Conservation (phyloP, 2,329 filamentous ascomycete species). For the Alternaria angustiovoidea region DNA sequence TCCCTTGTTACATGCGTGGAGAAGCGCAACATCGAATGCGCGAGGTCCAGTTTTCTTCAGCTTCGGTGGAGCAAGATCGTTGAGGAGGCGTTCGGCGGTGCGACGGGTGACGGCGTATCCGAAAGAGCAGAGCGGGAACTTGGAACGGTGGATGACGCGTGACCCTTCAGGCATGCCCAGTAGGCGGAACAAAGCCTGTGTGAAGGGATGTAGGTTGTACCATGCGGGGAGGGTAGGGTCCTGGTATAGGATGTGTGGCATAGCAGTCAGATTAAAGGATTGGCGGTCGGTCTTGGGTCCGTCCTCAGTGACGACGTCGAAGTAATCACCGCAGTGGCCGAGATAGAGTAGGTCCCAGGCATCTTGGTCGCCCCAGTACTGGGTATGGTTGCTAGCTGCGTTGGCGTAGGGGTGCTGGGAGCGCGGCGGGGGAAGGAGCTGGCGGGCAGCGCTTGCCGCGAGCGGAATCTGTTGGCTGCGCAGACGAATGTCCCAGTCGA, state of each 20-base stretch:
- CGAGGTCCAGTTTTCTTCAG: slow-evolving; percentile 37
- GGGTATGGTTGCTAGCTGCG: slow-evolving; percentile 33
- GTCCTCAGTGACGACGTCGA: slow-evolving; percentile 43
- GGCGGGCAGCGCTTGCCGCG: slow-evolving; percentile 52
- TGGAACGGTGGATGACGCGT: slow-evolving; percentile 52
- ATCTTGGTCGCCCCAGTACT: slow-evolving; percentile 52
- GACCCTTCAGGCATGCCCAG: slow-evolving; percentile 48
- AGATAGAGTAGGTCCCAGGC: slow-evolving; percentile 56
- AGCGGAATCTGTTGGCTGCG: slow-evolving; percentile 54
- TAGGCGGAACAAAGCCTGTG: slow-evolving; percentile 46
- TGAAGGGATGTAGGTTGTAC: slow-evolving; percentile 52
- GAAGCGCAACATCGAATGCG: slow-evolving; percentile 55
- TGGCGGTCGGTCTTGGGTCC: slow-evolving; percentile 35
- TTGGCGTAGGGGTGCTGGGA: slow-evolving; percentile 29
- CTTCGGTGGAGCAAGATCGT: slow-evolving; percentile 49
- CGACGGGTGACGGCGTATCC: slow-evolving; percentile 54
- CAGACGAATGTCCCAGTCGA: slow-evolving; percentile 57
- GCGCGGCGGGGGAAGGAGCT: slow-evolving; percentile 44
- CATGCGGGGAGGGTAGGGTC: slow-evolving; percentile 50
- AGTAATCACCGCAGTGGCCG: slow-evolving; percentile 56
- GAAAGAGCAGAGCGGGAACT: slow-evolving; percentile 56
- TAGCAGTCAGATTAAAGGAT: slow-evolving; percentile 40
- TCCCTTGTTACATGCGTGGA: slow-evolving; percentile 52
- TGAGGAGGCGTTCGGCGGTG: slow-evolving; percentile 50
- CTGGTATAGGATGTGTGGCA: slow-evolving; percentile 46